A percentile compares a stretch with the other conserved stretches of the same genome.
Conservation (phyloP, 306 rosid species). For the Trifolium dubium region DNA sequence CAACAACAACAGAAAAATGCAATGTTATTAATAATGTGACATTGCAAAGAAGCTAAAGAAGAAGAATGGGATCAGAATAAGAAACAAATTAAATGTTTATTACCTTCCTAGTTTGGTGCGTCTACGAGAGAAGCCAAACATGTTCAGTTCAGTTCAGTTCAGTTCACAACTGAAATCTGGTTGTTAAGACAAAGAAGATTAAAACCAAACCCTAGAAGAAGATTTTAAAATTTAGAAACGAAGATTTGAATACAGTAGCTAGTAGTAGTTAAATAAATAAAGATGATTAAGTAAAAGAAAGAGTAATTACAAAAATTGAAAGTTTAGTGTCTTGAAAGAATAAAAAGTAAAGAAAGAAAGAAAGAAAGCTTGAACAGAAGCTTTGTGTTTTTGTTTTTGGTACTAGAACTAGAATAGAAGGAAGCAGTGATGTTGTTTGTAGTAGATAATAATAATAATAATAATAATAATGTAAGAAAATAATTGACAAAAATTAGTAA, state of each 20-base stretch:
- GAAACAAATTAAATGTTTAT: background rate
- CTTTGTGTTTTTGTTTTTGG: no score
- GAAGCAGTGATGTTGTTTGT: no score
- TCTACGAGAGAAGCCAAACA: constrained; percentile 91
- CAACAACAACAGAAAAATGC: background rate
- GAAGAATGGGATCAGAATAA: background rate
- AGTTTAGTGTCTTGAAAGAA: background rate
- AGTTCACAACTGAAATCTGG: background rate
- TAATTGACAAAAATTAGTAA: background rate
- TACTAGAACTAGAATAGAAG: background rate
- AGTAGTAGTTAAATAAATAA: no score
- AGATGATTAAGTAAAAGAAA: no score
- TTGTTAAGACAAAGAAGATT: background rate
- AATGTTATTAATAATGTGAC: background rate
- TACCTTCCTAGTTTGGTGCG: constrained; percentile 85
- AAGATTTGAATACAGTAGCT: no score
- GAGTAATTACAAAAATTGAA: background rate
- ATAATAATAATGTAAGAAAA: background rate
- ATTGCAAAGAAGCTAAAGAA: no score
- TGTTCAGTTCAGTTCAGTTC: constrained; percentile 32
- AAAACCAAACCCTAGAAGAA: background rate
- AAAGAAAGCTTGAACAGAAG: background rate
- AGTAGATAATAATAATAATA: no score
- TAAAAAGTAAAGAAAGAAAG: background rate
- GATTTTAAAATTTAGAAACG: no score